Evolutionary conservation across 108 stramenopile species (phyloP).

Genomic region (Cyclotella atomus): DNA sequence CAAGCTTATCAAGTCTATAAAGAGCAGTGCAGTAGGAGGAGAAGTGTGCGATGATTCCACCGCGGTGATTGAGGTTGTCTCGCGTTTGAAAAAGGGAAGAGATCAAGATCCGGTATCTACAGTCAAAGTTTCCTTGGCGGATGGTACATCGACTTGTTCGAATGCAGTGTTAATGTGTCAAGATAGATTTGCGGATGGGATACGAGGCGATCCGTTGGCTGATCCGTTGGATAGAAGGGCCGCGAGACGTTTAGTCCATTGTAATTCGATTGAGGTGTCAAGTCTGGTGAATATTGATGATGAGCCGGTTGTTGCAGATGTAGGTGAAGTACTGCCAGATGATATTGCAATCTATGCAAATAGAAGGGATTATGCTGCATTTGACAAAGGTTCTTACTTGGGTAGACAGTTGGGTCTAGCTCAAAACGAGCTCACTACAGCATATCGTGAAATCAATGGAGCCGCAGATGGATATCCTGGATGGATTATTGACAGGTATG

Average conservation of each 20-base stretch:
- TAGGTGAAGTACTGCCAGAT: conserved; percentile 52
- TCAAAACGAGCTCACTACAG: conserved; percentile 62
- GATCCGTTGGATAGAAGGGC: conserved; percentile 82
- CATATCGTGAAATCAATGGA: conserved; percentile 85
- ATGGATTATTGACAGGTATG: conserved; percentile 84
- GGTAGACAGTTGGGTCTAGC: conserved; percentile 59
- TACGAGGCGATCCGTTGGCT: conserved; percentile 72
- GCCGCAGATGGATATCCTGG: conserved; percentile 85
- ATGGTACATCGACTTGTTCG: conserved; percentile 59
- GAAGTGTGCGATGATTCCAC: conserved; percentile 36
- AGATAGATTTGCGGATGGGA: conserved; percentile 66
- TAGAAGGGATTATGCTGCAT: conserved; percentile 61
- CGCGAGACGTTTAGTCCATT: conserved; percentile 74
- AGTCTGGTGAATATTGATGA: conserved; percentile 53
- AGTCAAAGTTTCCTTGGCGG: conserved; percentile 56
- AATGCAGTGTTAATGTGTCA: conserved; percentile 64
- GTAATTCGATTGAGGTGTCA: conserved; percentile 66
- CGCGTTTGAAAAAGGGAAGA: conserved; percentile 63
- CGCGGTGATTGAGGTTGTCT: conserved; percentile 51
- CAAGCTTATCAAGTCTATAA: conserved; percentile 40
- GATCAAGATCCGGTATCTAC: conserved; percentile 69
- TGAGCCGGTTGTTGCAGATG: conserved; percentile 48
- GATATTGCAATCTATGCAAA: conserved; percentile 69
- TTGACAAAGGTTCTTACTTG: conserved; percentile 65
- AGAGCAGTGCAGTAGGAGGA: conserved; percentile 18